Conservation (phyloP, 23 red algal species). For the Gracilariopsis chorda region DNA sequence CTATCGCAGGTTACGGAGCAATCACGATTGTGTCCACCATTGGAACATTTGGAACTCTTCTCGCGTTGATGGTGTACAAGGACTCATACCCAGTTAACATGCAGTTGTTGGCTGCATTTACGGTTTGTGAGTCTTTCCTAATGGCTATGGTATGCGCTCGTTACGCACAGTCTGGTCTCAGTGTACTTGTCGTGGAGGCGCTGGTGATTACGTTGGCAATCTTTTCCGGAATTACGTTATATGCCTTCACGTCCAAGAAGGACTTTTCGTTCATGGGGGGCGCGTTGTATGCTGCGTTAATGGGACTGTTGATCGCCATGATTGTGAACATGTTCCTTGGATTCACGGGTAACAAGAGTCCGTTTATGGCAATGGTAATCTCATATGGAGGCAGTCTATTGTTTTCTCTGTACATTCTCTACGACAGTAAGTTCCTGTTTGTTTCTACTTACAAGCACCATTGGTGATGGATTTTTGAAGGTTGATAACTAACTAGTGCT, state of each 20-base stretch:
- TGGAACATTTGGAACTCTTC: conserved; percentile 69
- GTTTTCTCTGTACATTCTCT: conserved; percentile 95
- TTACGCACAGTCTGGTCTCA: conserved; percentile 68
- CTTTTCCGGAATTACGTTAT: conserved; percentile 82
- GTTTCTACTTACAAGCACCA: neutral
- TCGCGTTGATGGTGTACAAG: conserved; percentile 66
- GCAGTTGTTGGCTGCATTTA: conserved; percentile 75
- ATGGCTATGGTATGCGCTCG: conserved; percentile 76
- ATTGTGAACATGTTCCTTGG: conserved; percentile 82
- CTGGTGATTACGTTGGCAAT: conserved; percentile 66
- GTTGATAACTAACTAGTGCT: neutral
- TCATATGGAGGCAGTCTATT: conserved; percentile 67
- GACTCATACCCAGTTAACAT: conserved; percentile 72
- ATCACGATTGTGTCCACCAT: conserved; percentile 71
- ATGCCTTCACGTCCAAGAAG: conserved; percentile 74
- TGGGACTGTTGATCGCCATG: conserved; percentile 61
- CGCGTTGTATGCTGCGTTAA: conserved; percentile 74
- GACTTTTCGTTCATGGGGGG: conserved; percentile 97
- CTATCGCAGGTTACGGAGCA: conserved; percentile 12
- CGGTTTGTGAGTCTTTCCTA: conserved; percentile 61
- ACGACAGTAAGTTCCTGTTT: conserved; percentile 71
- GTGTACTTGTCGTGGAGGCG: conserved; percentile 80
- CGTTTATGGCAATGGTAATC: conserved; percentile 71
- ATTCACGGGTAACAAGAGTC: conserved; percentile 55
- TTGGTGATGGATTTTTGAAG: too few species aligned